Conservation (phyloP, 805 yeast genomes). For the Candida stauntonica region DNA sequence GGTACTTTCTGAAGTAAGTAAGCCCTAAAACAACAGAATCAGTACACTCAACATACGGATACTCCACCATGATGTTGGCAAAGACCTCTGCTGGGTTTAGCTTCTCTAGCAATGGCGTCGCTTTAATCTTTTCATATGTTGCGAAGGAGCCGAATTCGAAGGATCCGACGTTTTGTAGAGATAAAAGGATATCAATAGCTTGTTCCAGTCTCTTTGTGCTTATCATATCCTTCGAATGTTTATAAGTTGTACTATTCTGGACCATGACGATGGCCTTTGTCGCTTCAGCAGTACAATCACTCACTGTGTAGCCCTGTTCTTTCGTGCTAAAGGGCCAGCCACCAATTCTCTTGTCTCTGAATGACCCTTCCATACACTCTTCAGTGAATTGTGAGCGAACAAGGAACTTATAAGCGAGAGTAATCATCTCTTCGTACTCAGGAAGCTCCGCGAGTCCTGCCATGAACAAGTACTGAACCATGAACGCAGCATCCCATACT, state of each 20-base stretch:
- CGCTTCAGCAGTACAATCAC: conserved; percentile 97
- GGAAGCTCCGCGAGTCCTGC: conserved; percentile 75
- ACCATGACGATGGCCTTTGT: conserved; percentile 93
- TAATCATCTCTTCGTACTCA: conserved; percentile 59
- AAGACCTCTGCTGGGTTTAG: conserved; percentile 97
- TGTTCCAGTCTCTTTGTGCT: conserved; percentile 49
- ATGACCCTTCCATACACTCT: conserved; percentile 72
- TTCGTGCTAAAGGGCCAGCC: conserved; percentile 97
- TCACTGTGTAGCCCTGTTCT: conserved; percentile 92
- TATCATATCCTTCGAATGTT: conserved; percentile 47
- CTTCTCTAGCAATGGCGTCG: conserved; percentile 68
- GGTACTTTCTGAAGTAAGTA: conserved; percentile 65
- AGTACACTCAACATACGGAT: conserved; percentile 97
- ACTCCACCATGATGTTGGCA: conserved; percentile 97
- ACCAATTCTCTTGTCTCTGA: conserved; percentile 78
- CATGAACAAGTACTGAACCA: conserved; percentile 73
- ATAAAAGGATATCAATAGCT: conserved; percentile 72
- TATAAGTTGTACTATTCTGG: conserved; percentile 53
- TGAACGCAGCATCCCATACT: conserved; percentile 94
- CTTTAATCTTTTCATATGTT: conserved; percentile 82
- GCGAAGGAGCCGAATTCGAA: conserved; percentile 91
- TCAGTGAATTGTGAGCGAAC: conserved; percentile 81
- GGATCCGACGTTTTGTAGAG: conserved; percentile 71
- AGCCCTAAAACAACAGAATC: conserved; percentile 92
- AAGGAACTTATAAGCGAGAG: conserved; percentile 65